Percentiles rank a stretch among this genome's conserved stretches.
Conservation (phyloP, 139 green algal genomes). For the Microglena sp. region DNA sequence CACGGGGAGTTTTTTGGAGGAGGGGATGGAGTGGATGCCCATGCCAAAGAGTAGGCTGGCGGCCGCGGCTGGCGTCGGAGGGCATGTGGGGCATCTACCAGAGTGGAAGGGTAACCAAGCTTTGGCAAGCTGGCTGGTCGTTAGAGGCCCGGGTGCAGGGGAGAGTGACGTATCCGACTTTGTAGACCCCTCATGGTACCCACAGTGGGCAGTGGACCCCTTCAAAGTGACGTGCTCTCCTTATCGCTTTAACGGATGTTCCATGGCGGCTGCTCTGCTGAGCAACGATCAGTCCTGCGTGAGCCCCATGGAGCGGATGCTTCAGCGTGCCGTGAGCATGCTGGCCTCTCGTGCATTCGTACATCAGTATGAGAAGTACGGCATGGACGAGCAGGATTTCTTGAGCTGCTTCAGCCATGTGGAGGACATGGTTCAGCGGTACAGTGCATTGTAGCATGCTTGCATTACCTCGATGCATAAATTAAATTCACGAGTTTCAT, state of each 20-base stretch:
- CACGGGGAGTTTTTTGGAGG: slow-evolving; percentile 44
- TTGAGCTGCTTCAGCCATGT: slow-evolving; percentile 44
- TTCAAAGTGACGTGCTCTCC: slow-evolving; percentile 33
- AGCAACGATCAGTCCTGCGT: slow-evolving; percentile 46
- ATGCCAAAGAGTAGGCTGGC: background rate
- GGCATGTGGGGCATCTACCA: background rate
- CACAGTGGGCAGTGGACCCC: slow-evolving; percentile 33
- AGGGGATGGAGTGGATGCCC: slow-evolving; percentile 51
- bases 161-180: slow-evolving; percentile 34
- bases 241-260: slow-evolving; percentile 28
- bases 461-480: too few relatives aligned
- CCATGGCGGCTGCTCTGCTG: slow-evolving; percentile 51
- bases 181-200: slow-evolving; percentile 27
- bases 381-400: slow-evolving; percentile 46
- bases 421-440: slow-evolving; percentile 49
- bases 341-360: slow-evolving; percentile 49
- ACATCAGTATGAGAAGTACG: slow-evolving; percentile 69
- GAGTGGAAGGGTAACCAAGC: slow-evolving; percentile 19
- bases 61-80: too few relatives aligned
- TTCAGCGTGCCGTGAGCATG: slow-evolving; percentile 42
- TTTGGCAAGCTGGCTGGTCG: slow-evolving; percentile 41
- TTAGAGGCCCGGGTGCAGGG: slow-evolving; percentile 40
- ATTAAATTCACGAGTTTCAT: too few relatives aligned
- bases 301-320: slow-evolving; percentile 25
- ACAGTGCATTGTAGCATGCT: slow-evolving; percentile 8